These are phyloP conservation scores for Gracilaria caudata DNA, from an alignment of 23 red algal genomes.

Conservation along the genomic window DNA sequence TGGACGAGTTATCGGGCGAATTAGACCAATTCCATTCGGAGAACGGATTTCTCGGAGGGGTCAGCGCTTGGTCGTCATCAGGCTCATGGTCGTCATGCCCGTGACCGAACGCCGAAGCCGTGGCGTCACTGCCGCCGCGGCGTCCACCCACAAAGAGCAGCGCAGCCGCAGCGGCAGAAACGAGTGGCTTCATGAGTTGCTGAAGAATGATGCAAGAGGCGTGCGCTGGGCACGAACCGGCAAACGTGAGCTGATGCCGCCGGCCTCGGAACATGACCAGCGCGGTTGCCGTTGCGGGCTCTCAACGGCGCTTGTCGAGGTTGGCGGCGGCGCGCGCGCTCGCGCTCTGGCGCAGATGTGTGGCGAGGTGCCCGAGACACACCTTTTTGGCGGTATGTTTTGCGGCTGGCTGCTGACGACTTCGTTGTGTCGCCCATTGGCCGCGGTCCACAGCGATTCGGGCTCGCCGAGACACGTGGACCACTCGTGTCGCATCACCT, in stretches of 20 bases:
- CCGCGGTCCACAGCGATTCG: not conserved
- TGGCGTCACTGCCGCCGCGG: slow-evolving; percentile 35
- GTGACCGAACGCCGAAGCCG: not conserved
- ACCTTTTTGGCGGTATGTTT: no score
- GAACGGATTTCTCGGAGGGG: not conserved
- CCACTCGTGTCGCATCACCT: not conserved
- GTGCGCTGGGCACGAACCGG: not conserved
- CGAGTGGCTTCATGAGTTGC: slow-evolving; percentile 59
- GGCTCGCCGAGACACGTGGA: not conserved
- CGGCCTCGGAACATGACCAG: not conserved
- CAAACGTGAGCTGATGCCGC: not conserved
- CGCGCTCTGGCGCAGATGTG: no score
- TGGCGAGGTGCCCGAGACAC: no score
- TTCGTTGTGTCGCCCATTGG: not conserved
- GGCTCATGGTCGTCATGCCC: not conserved
- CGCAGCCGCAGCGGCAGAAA: slow-evolving; percentile 71
- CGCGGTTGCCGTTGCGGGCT: not conserved
- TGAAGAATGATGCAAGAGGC: not conserved
- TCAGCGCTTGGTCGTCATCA: not conserved
- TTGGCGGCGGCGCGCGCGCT: no score
- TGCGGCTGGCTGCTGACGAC: no score
- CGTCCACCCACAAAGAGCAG: slow-evolving; percentile 56
- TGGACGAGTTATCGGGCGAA: slow-evolving; percentile 49
- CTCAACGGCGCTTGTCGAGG: no score
- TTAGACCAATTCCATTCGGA: slow-evolving; percentile 51